phyloP scores from a whole-genome alignment of 2,329 filamentous ascomycete genomes.

The Fusarium sterilihyphosum region DNA sequence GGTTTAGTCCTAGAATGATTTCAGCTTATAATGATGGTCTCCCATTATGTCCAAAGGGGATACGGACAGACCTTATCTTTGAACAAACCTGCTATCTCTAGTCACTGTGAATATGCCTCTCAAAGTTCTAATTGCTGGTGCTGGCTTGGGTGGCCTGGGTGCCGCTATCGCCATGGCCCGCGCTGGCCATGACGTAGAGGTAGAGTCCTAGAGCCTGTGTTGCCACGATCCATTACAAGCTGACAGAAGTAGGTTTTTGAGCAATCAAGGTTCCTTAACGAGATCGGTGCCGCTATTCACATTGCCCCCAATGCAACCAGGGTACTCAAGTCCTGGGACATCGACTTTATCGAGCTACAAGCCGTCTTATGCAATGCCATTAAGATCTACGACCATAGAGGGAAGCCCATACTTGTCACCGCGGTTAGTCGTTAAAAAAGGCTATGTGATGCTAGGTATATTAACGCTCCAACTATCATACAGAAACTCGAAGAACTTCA shows the following conservation, averaged over 20 bases:
- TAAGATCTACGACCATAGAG: conserved; percentile 2
- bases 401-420: not conserved
- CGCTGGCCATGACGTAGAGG: conserved; percentile 1
- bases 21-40: not conserved
- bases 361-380: conserved; percentile 8
- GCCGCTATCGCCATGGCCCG: conserved; percentile 13
- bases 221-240: fast-evolving
- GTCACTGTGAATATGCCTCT: not conserved
- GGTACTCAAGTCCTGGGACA: not conserved
- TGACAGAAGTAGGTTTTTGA: not conserved
- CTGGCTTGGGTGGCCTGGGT: conserved; percentile 1
- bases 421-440: not conserved
- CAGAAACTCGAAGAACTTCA: not conserved
- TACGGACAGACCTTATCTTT: not conserved
- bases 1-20: not conserved
- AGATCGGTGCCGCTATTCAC: conserved; percentile 10
- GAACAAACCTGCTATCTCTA: no score
- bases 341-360: not conserved
- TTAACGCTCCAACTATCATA: not conserved
- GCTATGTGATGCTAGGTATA: fast-evolving
- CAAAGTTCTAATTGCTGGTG: conserved; percentile 4
- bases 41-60: not conserved
- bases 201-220: not conserved
- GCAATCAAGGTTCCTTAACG: conserved; percentile 9
- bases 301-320: conserved; percentile 9